Percentiles rank a stretch among this genome's conserved stretches.
phyloP scores from a whole-genome alignment of 495 filamentous ascomycete species.

The Penicillium tannophilum region DNA sequence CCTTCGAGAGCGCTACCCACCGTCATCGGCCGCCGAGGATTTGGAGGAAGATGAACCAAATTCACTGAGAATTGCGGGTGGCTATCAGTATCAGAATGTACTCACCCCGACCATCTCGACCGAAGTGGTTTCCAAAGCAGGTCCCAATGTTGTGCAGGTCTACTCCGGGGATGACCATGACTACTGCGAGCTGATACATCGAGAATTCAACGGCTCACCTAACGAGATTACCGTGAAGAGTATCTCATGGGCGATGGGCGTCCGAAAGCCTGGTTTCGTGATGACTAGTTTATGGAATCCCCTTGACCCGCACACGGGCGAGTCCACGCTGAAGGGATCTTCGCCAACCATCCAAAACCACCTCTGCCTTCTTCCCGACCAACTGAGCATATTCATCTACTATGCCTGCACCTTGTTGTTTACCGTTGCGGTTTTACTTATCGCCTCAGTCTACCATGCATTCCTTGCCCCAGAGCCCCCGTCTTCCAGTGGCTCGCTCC shows the following conservation, averaged over 20 bases:
- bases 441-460: constrained; percentile 59
- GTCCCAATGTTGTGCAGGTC: constrained; percentile 69
- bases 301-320: constrained; percentile 62
- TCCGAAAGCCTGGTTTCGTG: constrained; percentile 82
- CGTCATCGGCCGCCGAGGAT: constrained; percentile 57
- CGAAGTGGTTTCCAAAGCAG: constrained; percentile 68
- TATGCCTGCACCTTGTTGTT: constrained; percentile 67
- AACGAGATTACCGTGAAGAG: constrained; percentile 94
- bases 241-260: constrained; percentile 95
- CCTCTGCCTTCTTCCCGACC: constrained; percentile 88
- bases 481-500: constrained; percentile 25
- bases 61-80: constrained; percentile 69
- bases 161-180: constrained; percentile 99
- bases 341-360: constrained; percentile 75
- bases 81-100: constrained; percentile 98
- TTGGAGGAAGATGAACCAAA: constrained; percentile 73
- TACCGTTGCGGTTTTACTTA: constrained; percentile 59
- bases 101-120: constrained; percentile 72
- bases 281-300: constrained; percentile 93
- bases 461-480: constrained; percentile 21
- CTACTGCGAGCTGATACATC: constrained; percentile 88
- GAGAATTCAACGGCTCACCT: constrained; percentile 64
- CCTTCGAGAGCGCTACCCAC: constrained; percentile 79
- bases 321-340: constrained; percentile 45
- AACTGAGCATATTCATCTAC: constrained; percentile 76